Evolutionary conservation across 495 filamentous ascomycete species (phyloP).

Genomic region (Aspergillus heteromorphus): DNA sequence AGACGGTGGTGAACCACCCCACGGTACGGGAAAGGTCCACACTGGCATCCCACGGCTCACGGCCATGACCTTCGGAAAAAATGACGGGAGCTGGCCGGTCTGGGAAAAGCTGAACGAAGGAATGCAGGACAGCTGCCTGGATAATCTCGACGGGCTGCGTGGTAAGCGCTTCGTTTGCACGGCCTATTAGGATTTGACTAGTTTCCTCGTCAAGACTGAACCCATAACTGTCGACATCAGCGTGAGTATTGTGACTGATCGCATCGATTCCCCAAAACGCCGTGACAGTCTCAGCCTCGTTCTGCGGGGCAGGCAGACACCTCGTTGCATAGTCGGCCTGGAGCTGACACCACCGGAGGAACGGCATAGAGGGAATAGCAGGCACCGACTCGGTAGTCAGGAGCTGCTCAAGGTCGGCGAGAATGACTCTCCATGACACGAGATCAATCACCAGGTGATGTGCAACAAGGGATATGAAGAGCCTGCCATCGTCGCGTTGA

Average conservation of each 20-base stretch:
- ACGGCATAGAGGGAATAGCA: too few relatives aligned
- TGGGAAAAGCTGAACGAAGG: constrained; percentile 29
- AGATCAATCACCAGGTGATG: constrained; percentile 5
- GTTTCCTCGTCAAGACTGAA: background rate
- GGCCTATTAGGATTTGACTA: background rate
- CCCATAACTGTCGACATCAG: background rate
- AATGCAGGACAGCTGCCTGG: constrained; percentile 29
- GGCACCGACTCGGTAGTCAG: too few relatives aligned
- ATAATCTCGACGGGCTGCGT: background rate
- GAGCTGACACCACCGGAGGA: background rate
- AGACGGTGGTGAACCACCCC: constrained; percentile 55
- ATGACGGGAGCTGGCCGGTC: constrained; percentile 46
- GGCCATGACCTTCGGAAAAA: constrained; percentile 42
- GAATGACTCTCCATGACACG: background rate
- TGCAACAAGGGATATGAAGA: too few relatives aligned
- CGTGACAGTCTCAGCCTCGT: too few relatives aligned
- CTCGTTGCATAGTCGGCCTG: background rate
- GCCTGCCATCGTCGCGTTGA: too few relatives aligned
- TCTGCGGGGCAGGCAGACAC: too few relatives aligned
- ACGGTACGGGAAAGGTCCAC: constrained; percentile 44
- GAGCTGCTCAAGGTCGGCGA: background rate
- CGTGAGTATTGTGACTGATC: background rate
- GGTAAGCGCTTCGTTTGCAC: background rate
- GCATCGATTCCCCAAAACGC: too few relatives aligned
- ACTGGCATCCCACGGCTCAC: constrained; percentile 29